Evolutionary conservation across 2,329 filamentous ascomycete genomes (phyloP).

Genomic region (Botryosphaeria agaves): DNA sequence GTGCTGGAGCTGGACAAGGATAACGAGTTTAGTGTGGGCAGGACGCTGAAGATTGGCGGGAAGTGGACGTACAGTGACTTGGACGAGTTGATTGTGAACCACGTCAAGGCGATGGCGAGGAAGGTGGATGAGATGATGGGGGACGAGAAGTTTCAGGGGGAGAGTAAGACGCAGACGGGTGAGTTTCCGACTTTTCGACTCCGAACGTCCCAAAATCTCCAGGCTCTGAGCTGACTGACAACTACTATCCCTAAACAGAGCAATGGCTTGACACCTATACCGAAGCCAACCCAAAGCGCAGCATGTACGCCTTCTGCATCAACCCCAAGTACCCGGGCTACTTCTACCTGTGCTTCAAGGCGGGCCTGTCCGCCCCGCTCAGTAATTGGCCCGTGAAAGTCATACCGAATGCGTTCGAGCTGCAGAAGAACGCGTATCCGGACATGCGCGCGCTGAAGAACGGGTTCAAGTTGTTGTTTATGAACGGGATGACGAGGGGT

Average conservation of each 20-base stretch:
- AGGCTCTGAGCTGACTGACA: conserved; percentile 3
- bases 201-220: conserved; percentile 1
- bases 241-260: conserved; percentile 40
- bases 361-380: conserved; percentile 54
- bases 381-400: conserved; percentile 76
- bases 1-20: conserved; percentile 89
- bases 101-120: conserved; percentile 92
- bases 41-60: conserved; percentile 66
- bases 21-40: conserved; percentile 87
- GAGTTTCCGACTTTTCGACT: conserved; percentile 24
- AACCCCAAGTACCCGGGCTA: conserved; percentile 84
- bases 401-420: conserved; percentile 82
- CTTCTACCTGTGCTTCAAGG: conserved; percentile 94
- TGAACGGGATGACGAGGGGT: conserved; percentile 23
- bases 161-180: conserved; percentile 70
- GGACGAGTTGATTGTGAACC: conserved; percentile 91
- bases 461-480: conserved; percentile 80
- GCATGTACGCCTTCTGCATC: conserved; percentile 90
- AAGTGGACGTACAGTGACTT: conserved; percentile 91
- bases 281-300: conserved; percentile 85
- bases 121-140: conserved; percentile 95
- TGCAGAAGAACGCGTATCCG: conserved; percentile 76
- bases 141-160: conserved; percentile 83
- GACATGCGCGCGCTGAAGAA: conserved; percentile 94
- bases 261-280: conserved; percentile 94